Base-by-base conservation (phyloP, 1,284 basidiomycete species). In the Phlebopus sp. region DNA sequence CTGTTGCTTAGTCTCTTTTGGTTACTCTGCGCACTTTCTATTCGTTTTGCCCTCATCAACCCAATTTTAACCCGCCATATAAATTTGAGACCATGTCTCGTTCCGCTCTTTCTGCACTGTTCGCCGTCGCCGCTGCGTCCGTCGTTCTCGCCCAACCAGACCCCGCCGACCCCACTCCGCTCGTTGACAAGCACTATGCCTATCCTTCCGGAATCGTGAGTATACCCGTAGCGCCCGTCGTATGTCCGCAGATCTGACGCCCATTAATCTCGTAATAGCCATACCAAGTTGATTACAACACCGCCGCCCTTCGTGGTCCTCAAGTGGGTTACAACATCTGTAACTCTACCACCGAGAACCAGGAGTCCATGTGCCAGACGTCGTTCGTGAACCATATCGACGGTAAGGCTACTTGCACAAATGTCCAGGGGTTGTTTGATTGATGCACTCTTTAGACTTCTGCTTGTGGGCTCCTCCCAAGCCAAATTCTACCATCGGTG, bases 241-340 rank as follows among this genome's bases (percentile, higher is more conserved):
- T 35, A n/a, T n/a, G n/a, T n/a, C n/a, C n/a, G n/a, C n/a, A 32
- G 42, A 21, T 37, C 18, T 47, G 21, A 5, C 18, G 1, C 25
- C 29, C 29, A 8, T 36, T 57, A 4, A 55, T 11, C 1, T 17
- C 3, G 43, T 23, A 32, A n/a, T 54, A 83, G 82, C 82, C 81
- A 8, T 77, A 81, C 56, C 69, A 80, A 66, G 79, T 72, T 37
- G 78, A 81, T 56, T 70, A 74, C 21, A 71, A 74, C 57, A 58
- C 66, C 8, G 59, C 67, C 31, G 73, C 75, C 43, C 57, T 74
- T 46, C 81, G 84, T 54, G 84, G 84, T 10, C 59, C 68, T 23
- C 83, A 86, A 59, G 59, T 51, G 17, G 86, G 86, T 6, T 87
- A 80, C 73, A 88, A 87, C 66, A 56, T 68, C 4, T 89, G 86